phyloP scores from a whole-genome alignment of 306 rosid species.

The Cucumis cinereus region DNA sequence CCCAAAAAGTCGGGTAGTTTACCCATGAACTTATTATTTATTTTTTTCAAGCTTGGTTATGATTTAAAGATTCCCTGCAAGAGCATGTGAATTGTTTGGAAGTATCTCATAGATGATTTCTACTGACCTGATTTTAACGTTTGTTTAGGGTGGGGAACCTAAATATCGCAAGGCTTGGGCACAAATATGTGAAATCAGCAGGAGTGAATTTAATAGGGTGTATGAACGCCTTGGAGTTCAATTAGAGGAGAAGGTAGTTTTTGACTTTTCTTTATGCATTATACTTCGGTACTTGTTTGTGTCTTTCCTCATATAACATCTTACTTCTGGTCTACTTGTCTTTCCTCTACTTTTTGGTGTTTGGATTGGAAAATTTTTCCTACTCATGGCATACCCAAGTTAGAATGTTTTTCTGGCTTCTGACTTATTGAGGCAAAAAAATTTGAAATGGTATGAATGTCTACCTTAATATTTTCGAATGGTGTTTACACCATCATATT shows the following conservation, averaged over 20 bases:
- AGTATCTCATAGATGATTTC: neutral
- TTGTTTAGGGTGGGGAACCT: slow-evolving; percentile 53
- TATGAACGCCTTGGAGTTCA: slow-evolving; percentile 69
- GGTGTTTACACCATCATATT: neutral
- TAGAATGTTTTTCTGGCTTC: neutral
- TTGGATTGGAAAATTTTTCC: neutral
- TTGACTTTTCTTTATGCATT: neutral
- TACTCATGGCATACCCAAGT: neutral
- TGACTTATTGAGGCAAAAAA: neutral
- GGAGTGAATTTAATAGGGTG: slow-evolving; percentile 73
- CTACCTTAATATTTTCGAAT: neutral
- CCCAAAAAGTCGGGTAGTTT: neutral
- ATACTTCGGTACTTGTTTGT: neutral
- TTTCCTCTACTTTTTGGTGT: neutral
- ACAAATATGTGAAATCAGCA: slow-evolving; percentile 77
- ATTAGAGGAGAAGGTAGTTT: slow-evolving; percentile 70
- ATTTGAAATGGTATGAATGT: neutral
- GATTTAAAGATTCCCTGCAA: neutral
- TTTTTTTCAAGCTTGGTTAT: neutral
- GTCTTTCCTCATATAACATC: neutral
- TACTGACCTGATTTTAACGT: neutral
- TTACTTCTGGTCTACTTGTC: neutral
- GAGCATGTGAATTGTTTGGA: neutral
- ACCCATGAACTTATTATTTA: neutral
- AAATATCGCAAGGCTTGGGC: slow-evolving; percentile 70